Evolutionary conservation across 1,284 basidiomycete species (phyloP).

Genomic region (Naganishia albida): DNA sequence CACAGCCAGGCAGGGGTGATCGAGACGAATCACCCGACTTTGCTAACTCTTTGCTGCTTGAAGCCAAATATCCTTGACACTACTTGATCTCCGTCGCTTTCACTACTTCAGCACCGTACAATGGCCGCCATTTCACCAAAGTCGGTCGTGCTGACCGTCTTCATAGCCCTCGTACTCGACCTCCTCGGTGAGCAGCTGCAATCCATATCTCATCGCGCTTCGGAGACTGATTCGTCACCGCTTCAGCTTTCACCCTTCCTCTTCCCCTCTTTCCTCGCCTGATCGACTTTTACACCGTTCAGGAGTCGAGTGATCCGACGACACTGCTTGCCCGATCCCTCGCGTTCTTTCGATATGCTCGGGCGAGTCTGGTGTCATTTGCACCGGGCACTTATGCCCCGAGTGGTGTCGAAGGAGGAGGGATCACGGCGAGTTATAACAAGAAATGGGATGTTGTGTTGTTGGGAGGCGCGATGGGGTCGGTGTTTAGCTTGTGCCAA

Average conservation of each 20-base stretch:
- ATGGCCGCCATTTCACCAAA: constrained; percentile 25
- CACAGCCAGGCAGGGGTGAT: neutral
- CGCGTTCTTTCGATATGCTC: constrained; percentile 63
- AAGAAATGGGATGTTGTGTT: constrained; percentile 51
- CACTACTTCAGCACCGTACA: neutral
- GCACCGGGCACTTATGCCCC: constrained; percentile 58
- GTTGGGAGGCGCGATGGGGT: constrained; percentile 79
- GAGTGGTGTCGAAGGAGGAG: constrained; percentile 42
- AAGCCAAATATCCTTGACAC: neutral
- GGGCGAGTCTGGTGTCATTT: constrained; percentile 65
- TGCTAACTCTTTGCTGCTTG: neutral
- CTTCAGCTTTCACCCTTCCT: constrained; percentile 84
- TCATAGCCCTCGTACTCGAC: constrained; percentile 82
- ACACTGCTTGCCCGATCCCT: constrained; percentile 73
- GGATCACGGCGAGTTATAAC: constrained; percentile 68
- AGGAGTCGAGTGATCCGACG: constrained; percentile 47
- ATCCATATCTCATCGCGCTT: neutral
- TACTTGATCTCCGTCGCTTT: neutral
- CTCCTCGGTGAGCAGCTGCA: constrained; percentile 65
- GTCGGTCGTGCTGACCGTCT: constrained; percentile 65
- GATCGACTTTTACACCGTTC: constrained; percentile 67
- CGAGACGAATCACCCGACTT: neutral
- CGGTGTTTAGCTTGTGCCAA: constrained; percentile 82
- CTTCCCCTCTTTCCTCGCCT: constrained; percentile 80
- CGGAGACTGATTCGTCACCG: constrained; percentile 1